Conservation (phyloP, 2,329 filamentous ascomycete species). For the Ophiocordyceps unilateralis region DNA sequence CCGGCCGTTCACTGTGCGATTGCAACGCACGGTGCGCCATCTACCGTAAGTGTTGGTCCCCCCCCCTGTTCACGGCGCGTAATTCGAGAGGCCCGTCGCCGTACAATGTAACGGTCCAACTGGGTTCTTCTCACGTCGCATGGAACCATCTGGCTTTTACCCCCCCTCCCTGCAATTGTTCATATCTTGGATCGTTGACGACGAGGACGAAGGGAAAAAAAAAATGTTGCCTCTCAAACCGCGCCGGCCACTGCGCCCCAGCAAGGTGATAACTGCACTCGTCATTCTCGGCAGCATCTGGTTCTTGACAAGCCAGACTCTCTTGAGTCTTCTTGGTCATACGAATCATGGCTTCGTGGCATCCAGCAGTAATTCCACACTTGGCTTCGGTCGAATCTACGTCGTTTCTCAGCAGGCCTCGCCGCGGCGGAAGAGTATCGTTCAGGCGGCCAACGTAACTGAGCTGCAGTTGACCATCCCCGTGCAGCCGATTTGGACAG, state of each 20-base stretch:
- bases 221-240: background rate
- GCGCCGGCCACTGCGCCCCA: background rate
- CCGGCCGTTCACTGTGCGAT: too few species aligned
- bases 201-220: too few species aligned
- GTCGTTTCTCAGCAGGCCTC: background rate
- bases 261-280: background rate
- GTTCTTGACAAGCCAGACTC: background rate
- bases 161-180: too few species aligned
- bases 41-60: too few species aligned
- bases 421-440: background rate
- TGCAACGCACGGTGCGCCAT: too few species aligned
- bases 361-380: background rate
- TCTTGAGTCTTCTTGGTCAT: background rate
- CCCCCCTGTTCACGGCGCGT: too few species aligned
- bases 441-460: background rate
- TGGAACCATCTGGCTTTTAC: too few species aligned
- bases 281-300: background rate
- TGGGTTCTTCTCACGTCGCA: too few species aligned
- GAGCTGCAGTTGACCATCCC: background rate
- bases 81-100: too few species aligned
- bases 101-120: too few species aligned
- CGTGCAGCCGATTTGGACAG: background rate
- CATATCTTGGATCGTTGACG: too few species aligned
- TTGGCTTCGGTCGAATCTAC: background rate
- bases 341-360: background rate